These are phyloP conservation scores for Diaporthe sp. DNA, from an alignment of 2,329 filamentous ascomycete species.

Conservation along the genomic window DNA sequence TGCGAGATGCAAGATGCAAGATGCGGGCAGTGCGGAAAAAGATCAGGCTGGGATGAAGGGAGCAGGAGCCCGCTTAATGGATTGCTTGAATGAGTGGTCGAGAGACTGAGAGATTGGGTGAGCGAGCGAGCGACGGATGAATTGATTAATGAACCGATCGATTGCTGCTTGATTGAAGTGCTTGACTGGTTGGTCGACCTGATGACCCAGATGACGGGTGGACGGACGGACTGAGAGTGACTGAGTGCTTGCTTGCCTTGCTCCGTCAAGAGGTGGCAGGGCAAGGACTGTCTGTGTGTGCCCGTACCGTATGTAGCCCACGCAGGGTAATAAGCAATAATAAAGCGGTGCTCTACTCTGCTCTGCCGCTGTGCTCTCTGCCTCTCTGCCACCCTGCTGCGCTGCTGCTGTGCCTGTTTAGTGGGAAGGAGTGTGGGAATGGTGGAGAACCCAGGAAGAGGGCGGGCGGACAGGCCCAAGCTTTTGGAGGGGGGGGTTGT, in stretches of 20 bases:
- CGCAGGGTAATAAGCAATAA: constrained; percentile 1
- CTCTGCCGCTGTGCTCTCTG: constrained; percentile 7
- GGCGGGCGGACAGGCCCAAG: constrained; percentile 28
- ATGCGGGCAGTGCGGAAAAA: constrained; percentile 23
- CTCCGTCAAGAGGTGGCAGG: neutral
- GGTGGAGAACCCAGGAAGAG: constrained; percentile 19
- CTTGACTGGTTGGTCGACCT: neutral
- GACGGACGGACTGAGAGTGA: neutral
- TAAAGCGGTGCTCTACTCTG: neutral
- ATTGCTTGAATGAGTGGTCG: neutral
- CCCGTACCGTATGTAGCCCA: neutral
- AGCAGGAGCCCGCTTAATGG: neutral
- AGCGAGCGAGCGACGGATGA: constrained; percentile 10
- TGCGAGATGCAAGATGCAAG: constrained; percentile 31
- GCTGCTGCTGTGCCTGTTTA: constrained; percentile 14
- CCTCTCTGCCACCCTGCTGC: neutral
- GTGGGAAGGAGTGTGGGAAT: constrained; percentile 30
- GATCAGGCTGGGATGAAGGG: constrained; percentile 24
- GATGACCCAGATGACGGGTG: constrained; percentile 1
- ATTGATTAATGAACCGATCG: constrained; percentile 8
- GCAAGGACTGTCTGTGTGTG: constrained; percentile 1
- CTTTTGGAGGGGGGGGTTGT: neutral
- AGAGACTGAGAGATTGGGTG: neutral
- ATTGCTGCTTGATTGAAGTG: constrained; percentile 18
- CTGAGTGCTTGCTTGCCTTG: neutral